phyloP scores from a whole-genome alignment of 495 filamentous ascomycete genomes.

The Immersiella caudata region DNA sequence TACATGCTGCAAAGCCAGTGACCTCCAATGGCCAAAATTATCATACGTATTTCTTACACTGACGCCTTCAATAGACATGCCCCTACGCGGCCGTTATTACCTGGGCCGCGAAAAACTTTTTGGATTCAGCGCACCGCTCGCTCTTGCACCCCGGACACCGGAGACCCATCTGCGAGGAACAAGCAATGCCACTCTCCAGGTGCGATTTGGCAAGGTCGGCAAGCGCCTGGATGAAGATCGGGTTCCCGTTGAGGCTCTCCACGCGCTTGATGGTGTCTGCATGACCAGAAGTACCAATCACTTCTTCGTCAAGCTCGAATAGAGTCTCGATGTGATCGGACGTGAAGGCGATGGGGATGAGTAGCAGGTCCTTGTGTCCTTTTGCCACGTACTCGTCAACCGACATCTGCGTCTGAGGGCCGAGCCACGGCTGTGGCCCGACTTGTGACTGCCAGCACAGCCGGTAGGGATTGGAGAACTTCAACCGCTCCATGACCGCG shows the following conservation, averaged over 20 bases:
- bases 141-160: conserved; percentile 94
- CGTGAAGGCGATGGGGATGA: conserved; percentile 97
- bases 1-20: background rate
- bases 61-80: background rate
- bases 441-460: conserved; percentile 99
- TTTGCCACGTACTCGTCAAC: conserved; percentile 88
- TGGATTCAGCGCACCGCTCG: conserved; percentile 85
- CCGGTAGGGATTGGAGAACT: conserved; percentile 84
- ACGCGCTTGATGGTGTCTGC: conserved; percentile 80
- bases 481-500: conserved; percentile 89
- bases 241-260: conserved; percentile 91
- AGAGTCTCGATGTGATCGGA: conserved; percentile 98
- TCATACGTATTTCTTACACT: background rate
- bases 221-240: conserved; percentile 86
- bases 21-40: background rate
- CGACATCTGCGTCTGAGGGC: conserved; percentile 86
- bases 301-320: conserved; percentile 92
- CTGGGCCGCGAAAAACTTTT: conserved; percentile 82
- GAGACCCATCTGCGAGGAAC: conserved; percentile 81
- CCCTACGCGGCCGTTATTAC: background rate
- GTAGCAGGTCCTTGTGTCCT: conserved; percentile 84
- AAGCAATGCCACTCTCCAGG: conserved; percentile 65
- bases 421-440: conserved; percentile 92
- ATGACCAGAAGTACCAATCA: conserved; percentile 87
- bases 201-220: conserved; percentile 84